Evolutionary conservation across 2,329 filamentous ascomycete species (phyloP).

Genomic region (Monascus ruber): DNA sequence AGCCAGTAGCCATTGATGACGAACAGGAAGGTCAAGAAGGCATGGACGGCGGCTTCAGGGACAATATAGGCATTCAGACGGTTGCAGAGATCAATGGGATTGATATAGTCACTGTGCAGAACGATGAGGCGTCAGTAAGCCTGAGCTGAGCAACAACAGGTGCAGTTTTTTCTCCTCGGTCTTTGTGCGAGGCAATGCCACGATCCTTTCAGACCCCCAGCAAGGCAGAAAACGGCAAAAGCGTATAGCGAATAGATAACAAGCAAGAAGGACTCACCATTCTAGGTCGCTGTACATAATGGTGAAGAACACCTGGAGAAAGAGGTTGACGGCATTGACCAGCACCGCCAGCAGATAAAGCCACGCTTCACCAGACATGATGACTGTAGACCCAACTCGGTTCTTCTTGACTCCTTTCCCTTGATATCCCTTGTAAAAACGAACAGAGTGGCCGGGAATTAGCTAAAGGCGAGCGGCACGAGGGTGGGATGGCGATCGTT

Average conservation of each 20-base stretch:
- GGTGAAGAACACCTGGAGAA: conserved; percentile 99
- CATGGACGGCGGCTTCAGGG: conserved; percentile 94
- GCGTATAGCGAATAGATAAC: not conserved
- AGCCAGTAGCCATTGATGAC: conserved; percentile 99
- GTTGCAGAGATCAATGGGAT: conserved; percentile 99
- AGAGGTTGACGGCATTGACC: conserved; percentile 99
- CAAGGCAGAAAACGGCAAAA: too few relatives aligned
- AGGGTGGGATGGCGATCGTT: too few relatives aligned
- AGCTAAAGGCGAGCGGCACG: too few relatives aligned
- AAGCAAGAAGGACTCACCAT: conserved; percentile 58
- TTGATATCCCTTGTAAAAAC: too few relatives aligned
- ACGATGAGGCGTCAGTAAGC: not conserved
- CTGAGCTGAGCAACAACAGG: too few relatives aligned
- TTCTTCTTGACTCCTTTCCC: too few relatives aligned
- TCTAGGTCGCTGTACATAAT: conserved; percentile 99
- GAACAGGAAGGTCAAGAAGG: conserved; percentile 89
- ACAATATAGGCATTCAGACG: conserved; percentile 99
- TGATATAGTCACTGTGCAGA: conserved; percentile 88
- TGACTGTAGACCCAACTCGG: conserved; percentile 19
- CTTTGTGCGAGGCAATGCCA: too few relatives aligned
- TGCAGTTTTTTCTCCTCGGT: too few relatives aligned
- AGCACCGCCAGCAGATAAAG: conserved; percentile 94
- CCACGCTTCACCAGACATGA: conserved; percentile 97
- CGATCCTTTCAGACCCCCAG: too few relatives aligned
- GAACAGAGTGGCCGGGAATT: too few relatives aligned